Evolutionary conservation across 2,329 filamentous ascomycete genomes (phyloP), one percentile per base, ranked within the genome.

Genomic region (Ramularia endophylla): DNA sequence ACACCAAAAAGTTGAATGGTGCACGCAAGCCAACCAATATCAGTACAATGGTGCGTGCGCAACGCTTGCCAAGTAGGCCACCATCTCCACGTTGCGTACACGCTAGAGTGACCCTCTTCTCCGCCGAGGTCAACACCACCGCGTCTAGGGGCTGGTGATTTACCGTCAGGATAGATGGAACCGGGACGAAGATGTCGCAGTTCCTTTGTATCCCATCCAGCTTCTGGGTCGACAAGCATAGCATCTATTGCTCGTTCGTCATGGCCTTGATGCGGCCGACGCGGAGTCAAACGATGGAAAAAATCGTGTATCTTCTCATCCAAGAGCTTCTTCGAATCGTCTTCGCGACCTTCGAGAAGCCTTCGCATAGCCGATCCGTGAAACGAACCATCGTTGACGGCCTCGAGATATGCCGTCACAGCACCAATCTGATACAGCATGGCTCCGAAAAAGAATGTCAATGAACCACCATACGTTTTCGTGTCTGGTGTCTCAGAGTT

Each of bases 1-100:
- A 50, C 53, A 15, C 58, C 58, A 9, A 61, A 46, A n/a, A 57
- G 45, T 36, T 59, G 58, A 17, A 58, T 54, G 2, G 50, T 33
- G 28, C 52, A 57, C 3, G 56, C 57, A 2, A 58, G 36, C 33
- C 51, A 61, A n/a, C 57, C 57, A 15, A 61, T 57, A 11, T 59
- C 55, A 41, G 53, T 51, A 35, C 52, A 41, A 19, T 60, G 55
- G 27, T 58, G 49, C 2, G 46, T 50, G 6, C 48, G 34, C 11
- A 60, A 44, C 5, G 50, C 50, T 9, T 53, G 34, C 54, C 56
- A 57, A 11, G 40, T 44, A 6, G 48, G 48, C 42, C 40, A 48
- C 45, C 48, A 51, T 4, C 48, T 39, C 43, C 43, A 51, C 3
- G 42, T 44, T 4, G 31, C 27, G 13, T 51, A 48, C 6, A 25